Evolutionary conservation across 2,329 filamentous ascomycete species (phyloP), one percentile per base, ranked within the genome.

Genomic region (Macrophomina tecta): DNA sequence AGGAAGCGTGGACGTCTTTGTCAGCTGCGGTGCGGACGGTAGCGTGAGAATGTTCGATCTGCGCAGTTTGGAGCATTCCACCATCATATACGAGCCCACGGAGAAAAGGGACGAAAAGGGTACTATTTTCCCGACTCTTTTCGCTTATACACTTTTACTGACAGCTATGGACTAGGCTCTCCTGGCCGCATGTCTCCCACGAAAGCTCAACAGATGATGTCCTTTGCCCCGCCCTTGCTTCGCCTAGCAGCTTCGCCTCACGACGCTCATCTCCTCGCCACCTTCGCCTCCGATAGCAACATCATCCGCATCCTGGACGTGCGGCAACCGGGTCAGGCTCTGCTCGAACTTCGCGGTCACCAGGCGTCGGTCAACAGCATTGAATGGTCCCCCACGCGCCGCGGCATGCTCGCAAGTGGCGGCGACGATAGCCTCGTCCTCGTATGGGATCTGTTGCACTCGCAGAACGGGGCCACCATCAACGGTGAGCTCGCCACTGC

Each of bases 21-120:
- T 98, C 38, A 97, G 93, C 78, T 99, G 95, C 78, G 95, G 95
- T 62, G 94, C 97, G 66, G 95, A 99, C 77, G 95, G 95, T 46
- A 98, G 94, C 78, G 95, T 99, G 32, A 89, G 95, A 73, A 99
- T 99, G 95, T 99, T 99, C 80, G 95, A 99, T 79, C 84, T 99
- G 69, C 89, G 95, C 75, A 98, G 94, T 78, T 82, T 99, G 64
- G 95, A 99, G 77, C 95, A 99, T 78, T 97, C 94, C 71, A 99
- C 95, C 61, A 99, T 99, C 77, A 99, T 99, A 70, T 99, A 99
- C 78, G 95, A 99, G 79, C 95, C 95, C 4, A 94, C 92, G 0
- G 91, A 93, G 71, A 97, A 97, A 81, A 73, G 82, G 34, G 83
- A 85, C 61, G 79, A 79, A 49, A 83, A 81, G 74, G 76, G 81